These are phyloP conservation scores for Suillus americanus DNA, from an alignment of 768 basidiomycete species.

Conservation along the genomic window DNA sequence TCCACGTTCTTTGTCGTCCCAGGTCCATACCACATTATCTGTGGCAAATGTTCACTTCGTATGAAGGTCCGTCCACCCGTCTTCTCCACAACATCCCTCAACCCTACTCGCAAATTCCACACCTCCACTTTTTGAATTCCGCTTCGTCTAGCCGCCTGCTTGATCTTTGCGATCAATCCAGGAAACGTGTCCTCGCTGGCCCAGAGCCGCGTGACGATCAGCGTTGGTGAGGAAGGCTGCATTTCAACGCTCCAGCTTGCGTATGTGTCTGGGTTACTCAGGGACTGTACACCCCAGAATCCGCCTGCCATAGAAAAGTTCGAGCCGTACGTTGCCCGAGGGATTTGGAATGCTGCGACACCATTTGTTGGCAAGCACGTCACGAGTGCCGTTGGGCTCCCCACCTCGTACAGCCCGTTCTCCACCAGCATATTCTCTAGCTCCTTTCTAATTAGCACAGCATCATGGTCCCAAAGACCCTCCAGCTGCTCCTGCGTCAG, in stretches of 20 bases:
- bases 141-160: constrained; percentile 34
- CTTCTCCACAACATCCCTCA: constrained; percentile 26
- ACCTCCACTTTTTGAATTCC: constrained; percentile 42
- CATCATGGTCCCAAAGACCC: constrained; percentile 42
- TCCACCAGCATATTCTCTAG: constrained; percentile 17
- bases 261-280: constrained; percentile 21
- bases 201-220: constrained; percentile 46
- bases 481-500: constrained; percentile 37
- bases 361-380: constrained; percentile 45
- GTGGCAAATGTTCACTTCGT: constrained; percentile 40
- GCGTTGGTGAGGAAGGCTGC: constrained; percentile 27
- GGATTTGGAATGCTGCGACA: constrained; percentile 45
- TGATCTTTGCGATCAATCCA: constrained; percentile 34
- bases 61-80: constrained; percentile 32
- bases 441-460: constrained; percentile 34
- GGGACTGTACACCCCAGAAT: constrained; percentile 21
- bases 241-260: constrained; percentile 50
- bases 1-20: constrained; percentile 32
- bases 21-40: constrained; percentile 53
- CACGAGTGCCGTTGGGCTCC: constrained; percentile 22
- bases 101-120: constrained; percentile 43
- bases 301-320: constrained; percentile 16
- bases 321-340: constrained; percentile 27
- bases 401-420: constrained; percentile 8
- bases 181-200: constrained; percentile 31